phyloP scores from a whole-genome alignment of 1,284 basidiomycete genomes.

The Laetiporus sulphureus region DNA sequence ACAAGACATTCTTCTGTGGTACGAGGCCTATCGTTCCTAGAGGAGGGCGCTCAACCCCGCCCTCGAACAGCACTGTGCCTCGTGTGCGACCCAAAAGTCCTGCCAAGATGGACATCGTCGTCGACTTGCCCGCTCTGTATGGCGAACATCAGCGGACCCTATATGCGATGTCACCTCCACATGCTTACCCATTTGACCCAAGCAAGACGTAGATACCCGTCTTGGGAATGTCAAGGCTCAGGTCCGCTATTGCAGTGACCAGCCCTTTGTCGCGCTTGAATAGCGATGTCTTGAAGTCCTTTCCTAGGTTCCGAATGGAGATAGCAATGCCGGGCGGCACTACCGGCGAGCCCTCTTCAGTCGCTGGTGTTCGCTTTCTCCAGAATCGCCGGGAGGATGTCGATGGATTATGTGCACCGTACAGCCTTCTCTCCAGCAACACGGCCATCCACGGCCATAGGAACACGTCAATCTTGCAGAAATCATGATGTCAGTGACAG shows the following conservation, averaged over 20 bases:
- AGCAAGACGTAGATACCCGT: conserved; percentile 70
- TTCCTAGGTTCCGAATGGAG: conserved; percentile 51
- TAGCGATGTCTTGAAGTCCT: conserved; percentile 42
- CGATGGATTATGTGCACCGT: conserved; percentile 46
- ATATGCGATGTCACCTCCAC: not conserved
- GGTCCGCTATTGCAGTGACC: conserved; percentile 56
- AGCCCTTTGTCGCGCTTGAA: conserved; percentile 31
- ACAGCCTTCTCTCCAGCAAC: conserved; percentile 51
- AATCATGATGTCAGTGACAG: not conserved
- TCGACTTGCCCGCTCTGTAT: conserved; percentile 73
- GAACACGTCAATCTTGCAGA: conserved; percentile 53
- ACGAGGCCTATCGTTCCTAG: conserved; percentile 69
- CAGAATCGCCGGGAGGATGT: conserved; percentile 13
- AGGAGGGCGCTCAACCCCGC: conserved; percentile 41
- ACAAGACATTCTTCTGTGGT: conserved; percentile 79
- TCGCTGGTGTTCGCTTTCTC: conserved; percentile 10
- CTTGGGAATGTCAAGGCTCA: conserved; percentile 61
- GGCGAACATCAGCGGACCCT: not conserved
- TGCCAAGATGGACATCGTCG: conserved; percentile 60
- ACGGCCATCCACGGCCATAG: conserved; percentile 63
- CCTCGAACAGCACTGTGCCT: conserved; percentile 62
- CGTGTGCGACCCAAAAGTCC: conserved; percentile 52
- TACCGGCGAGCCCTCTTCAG: conserved; percentile 16
- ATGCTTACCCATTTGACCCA: conserved; percentile 52
- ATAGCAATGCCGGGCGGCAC: conserved; percentile 45